Conservation (phyloP, 495 filamentous ascomycete genomes). For the Acidomyces sp. region DNA sequence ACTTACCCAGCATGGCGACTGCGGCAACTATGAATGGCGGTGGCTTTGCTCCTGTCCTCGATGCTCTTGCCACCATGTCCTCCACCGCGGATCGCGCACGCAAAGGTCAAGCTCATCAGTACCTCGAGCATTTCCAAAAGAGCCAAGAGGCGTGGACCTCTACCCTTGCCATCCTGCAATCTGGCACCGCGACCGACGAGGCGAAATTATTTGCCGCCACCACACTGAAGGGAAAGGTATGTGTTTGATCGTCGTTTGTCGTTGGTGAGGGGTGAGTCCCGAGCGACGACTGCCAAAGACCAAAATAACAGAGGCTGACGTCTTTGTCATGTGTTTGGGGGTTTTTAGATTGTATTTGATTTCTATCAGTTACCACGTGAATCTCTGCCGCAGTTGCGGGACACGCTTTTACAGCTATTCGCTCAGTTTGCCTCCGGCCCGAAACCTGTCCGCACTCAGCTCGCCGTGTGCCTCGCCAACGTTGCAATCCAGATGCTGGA, state of each 20-base stretch:
- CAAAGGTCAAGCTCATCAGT: constrained; percentile 82
- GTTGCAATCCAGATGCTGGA: constrained; percentile 88
- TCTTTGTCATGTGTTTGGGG: no score
- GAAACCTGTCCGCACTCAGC: constrained; percentile 81
- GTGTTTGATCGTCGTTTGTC: constrained; percentile 17
- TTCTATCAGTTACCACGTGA: constrained; percentile 70
- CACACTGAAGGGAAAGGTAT: constrained; percentile 94
- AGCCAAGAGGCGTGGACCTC: constrained; percentile 88
- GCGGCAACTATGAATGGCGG: constrained; percentile 17
- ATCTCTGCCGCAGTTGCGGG: constrained; percentile 60
- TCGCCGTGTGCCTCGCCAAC: constrained; percentile 87
- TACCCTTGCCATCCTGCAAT: constrained; percentile 73
- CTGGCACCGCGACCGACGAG: constrained; percentile 55
- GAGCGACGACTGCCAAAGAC: no score
- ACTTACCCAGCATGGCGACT: constrained; percentile 17
- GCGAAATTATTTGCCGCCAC: constrained; percentile 92
- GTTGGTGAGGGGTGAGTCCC: no score
- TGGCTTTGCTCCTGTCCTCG: constrained; percentile 64
- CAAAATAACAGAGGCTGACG: no score
- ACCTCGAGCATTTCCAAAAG: constrained; percentile 93
- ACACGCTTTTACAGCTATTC: constrained; percentile 68
- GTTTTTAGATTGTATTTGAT: constrained; percentile 76
- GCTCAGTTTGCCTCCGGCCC: constrained; percentile 67
- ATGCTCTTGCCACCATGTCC: constrained; percentile 81
- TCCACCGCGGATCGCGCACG: constrained; percentile 63